Evolutionary conservation across 495 filamentous ascomycete genomes (phyloP).

Genomic region (Hypoxylon trugodes): DNA sequence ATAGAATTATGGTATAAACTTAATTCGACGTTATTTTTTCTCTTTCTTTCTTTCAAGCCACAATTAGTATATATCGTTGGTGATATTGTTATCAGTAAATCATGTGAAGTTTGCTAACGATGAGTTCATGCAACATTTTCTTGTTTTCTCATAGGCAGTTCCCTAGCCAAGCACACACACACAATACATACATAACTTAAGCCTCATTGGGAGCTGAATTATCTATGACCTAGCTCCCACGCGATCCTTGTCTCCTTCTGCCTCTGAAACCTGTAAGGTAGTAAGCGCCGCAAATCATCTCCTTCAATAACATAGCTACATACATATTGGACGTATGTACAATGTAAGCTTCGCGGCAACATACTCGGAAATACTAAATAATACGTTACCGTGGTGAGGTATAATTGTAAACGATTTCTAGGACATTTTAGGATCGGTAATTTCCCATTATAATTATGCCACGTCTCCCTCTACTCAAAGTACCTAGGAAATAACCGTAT

Average conservation of each 20-base stretch:
- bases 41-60: background rate
- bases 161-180: too few species aligned
- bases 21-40: background rate
- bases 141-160: conserved; percentile 10
- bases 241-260: conserved; percentile 12
- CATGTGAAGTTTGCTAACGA: too few species aligned
- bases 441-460: background rate
- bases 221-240: conserved; percentile 29
- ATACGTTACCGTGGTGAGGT: background rate
- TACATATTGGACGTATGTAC: too few species aligned
- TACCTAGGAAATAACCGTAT: conserved; percentile 37
- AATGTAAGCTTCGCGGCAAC: background rate
- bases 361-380: background rate
- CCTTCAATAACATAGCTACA: conserved; percentile 3
- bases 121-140: conserved; percentile 7
- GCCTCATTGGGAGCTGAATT: conserved; percentile 26
- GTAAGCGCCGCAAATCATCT: conserved; percentile 25
- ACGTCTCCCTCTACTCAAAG: conserved; percentile 15
- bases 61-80: background rate
- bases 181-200: too few species aligned
- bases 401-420: background rate
- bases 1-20: too few species aligned
- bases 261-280: conserved; percentile 15
- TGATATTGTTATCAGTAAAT: background rate
- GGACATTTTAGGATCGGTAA: background rate